These are phyloP conservation scores for Hemileia vastatrix DNA, from an alignment of 1,284 basidiomycete genomes.

Conservation along the genomic window DNA sequence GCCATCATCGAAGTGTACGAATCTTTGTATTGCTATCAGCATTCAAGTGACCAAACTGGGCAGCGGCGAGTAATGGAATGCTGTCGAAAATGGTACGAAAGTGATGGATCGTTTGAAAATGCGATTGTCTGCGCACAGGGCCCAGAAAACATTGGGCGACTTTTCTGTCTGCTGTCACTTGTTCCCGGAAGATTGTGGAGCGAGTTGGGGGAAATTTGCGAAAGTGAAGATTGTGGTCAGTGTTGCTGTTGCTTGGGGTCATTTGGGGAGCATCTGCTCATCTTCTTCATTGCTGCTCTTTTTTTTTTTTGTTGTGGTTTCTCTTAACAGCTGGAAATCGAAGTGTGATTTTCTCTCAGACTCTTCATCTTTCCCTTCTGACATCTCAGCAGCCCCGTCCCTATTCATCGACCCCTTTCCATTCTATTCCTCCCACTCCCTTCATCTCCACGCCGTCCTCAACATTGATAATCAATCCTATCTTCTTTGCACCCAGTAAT, in stretches of 20 bases:
- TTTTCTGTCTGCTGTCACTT: constrained; percentile 11
- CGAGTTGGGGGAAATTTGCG: constrained; percentile 7
- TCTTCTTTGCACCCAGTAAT: too few species aligned
- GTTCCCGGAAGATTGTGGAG: constrained; percentile 6
- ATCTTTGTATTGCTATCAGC: constrained; percentile 2
- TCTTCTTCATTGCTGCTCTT: background rate
- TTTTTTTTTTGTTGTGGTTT: background rate
- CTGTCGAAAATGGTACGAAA: constrained; percentile 11
- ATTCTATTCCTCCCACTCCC: constrained; percentile 1
- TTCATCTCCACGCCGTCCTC: background rate
- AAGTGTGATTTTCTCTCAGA: constrained; percentile 10
- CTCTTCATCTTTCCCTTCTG: constrained; percentile 4
- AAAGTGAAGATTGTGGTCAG: constrained; percentile 6
- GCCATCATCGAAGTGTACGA: constrained; percentile 14
- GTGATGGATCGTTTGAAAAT: constrained; percentile 7
- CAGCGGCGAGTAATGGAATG: constrained; percentile 2
- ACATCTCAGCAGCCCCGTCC: background rate
- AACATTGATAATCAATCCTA: too few species aligned
- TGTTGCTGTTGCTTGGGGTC: background rate
- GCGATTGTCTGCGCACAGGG: background rate
- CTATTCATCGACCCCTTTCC: background rate
- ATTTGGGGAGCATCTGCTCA: too few species aligned
- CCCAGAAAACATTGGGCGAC: background rate
- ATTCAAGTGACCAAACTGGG: background rate
- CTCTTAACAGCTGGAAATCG: constrained; percentile 2